Evolutionary conservation across 2,329 filamentous ascomycete species (phyloP), one percentile per base, ranked within the genome.

Genomic region (Neopestalotiopsis sp.): DNA sequence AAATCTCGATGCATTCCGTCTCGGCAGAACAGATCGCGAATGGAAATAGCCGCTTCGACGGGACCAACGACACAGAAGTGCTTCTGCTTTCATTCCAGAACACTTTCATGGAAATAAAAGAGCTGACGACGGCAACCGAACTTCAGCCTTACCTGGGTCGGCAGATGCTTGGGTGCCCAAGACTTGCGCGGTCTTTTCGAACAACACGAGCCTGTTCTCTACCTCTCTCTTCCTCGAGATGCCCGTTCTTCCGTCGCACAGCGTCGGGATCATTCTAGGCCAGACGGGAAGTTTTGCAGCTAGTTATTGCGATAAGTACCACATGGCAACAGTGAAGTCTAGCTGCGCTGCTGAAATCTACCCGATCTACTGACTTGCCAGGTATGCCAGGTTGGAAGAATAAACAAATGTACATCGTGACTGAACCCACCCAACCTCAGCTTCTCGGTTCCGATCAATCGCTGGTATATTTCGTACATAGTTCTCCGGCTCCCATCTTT

Each of bases 111-210:
- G 34, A 62, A 34, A 20, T n/a, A 53, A 62, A 40, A 40, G 59
- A 20, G 59, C 59, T 62, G 30, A 62, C 59, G 59, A 62, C 59
- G 32, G 32, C 34, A 38, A 38, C 32, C 59, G 5, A 5, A 38
- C 6, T 12, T 62, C 59, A 62, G 59, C 59, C 59, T 32, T 62
- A 62, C 32, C 32, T 42, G 59, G 32, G 30, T 62, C 59, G 59
- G 59, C 59, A 62, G 59, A 62, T 62, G 32, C 32, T 62, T 13
- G 59, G 30, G 34, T 14, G 34, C n/a, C 59, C 59, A 53, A 45
- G 20, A 65, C 40, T 28, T 65, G n/a, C n/a, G 20, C 61, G 14
- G 14, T 42, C 24, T 6, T 17, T 30, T 14, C 57, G n/a, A 32
- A 49, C 20, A 45, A 28, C 59, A 40, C 59, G 59, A 40, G 28